These are phyloP conservation scores for Pseudogymnoascus sp. DNA, from an alignment of 2,329 filamentous ascomycete genomes.

Conservation along the genomic window DNA sequence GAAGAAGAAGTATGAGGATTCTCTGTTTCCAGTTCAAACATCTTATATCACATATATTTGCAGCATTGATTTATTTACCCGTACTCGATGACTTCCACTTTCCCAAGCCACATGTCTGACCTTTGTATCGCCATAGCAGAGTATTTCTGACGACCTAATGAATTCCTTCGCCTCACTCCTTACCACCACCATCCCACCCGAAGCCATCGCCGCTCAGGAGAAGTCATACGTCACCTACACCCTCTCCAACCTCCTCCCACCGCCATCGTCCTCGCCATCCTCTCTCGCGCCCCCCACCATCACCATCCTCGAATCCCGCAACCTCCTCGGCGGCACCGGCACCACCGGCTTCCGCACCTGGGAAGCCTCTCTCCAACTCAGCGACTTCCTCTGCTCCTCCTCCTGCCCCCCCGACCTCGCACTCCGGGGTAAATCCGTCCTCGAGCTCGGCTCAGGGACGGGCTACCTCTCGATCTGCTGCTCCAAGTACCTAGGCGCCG, in stretches of 20 bases:
- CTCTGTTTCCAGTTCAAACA: constrained; percentile 13
- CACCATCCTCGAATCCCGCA: constrained; percentile 61
- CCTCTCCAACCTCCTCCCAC: constrained; percentile 18
- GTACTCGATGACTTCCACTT: not conserved
- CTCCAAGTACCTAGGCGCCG: constrained; percentile 55
- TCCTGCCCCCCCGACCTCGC: constrained; percentile 18
- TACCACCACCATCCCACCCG: constrained; percentile 53
- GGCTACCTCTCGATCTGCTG: constrained; percentile 69
- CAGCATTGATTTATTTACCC: constrained; percentile 6
- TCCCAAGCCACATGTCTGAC: constrained; percentile 19
- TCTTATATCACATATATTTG: constrained; percentile 14
- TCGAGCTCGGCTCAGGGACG: constrained; percentile 71
- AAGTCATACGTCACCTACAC: constrained; percentile 70
- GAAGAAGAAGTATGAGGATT: constrained; percentile 70
- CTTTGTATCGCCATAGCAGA: constrained; percentile 44
- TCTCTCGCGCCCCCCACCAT: constrained; percentile 32
- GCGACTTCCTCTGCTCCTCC: constrained; percentile 52
- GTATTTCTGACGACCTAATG: constrained; percentile 76
- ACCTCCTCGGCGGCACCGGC: constrained; percentile 60
- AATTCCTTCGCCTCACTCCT: constrained; percentile 58
- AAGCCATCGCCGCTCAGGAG: constrained; percentile 58
- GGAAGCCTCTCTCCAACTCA: constrained; percentile 71
- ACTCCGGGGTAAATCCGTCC: constrained; percentile 48
- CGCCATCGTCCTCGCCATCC: not conserved
- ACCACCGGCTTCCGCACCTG: constrained; percentile 74